Evolutionary conservation across 2,329 filamentous ascomycete species (phyloP), one percentile per base, ranked within the genome.

Genomic region (Sclerotinia glacialis): DNA sequence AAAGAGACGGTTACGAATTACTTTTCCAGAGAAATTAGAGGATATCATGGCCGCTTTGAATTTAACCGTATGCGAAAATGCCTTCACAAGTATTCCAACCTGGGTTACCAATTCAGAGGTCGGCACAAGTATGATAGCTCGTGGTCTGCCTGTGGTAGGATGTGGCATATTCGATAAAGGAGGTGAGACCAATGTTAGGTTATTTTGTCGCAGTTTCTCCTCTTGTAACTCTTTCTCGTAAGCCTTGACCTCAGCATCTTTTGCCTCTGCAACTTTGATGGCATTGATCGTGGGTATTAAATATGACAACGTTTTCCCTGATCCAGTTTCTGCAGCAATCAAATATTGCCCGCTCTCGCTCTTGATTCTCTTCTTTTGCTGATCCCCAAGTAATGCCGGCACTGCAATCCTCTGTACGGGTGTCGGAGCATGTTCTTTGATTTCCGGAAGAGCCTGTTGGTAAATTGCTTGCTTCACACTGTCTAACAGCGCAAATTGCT

Each of bases 251-350:
- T 83, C 83, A 0, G 78, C 77, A 70, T 93, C 89, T 16, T 80
- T 77, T 0, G 82, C 81, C 75, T 94, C 91, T 7, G 86, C 87
- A 44, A 86, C 81, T 79, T 99, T 99, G 73, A 99, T 78, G 11
- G 91, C 90, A 78, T 99, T 88, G 63, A 99, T 82, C 21, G 89
- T 84, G 0, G 95, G 96, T 6, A 97, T 79, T 6, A 98, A 81
- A 76, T 99, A 99, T 11, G 95, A 92, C 69, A 99, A 81, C 0
- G 95, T 99, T 81, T 99, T 99, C 68, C 95, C 95, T 0, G 95
- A 98, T 16, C 95, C 95, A 0, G 95, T 99, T 81, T 99, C 95
- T 14, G 95, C 95, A 5, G 95, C 95, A 60, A 99, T 83, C 16
- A 99, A 83, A 75, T 92, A 97, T 79, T 81, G 84, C 68, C 79